Evolutionary conservation across 2,329 filamentous ascomycete genomes (phyloP).

Genomic region (Penicillium frequentans): DNA sequence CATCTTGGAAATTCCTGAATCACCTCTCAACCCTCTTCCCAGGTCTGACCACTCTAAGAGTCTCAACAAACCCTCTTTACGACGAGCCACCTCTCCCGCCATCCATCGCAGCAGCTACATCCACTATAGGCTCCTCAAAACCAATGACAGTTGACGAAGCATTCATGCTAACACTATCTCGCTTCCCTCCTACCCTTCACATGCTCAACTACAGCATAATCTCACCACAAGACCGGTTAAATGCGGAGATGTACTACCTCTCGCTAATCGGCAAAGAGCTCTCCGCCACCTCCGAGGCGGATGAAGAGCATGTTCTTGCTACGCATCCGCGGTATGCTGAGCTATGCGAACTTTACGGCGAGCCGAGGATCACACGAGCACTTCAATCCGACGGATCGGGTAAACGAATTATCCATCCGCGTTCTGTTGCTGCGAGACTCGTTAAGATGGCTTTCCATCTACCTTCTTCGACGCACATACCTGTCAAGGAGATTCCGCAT

Average conservation of each 20-base stretch:
- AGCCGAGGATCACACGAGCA: conserved; percentile 63
- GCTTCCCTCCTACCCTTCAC: conserved; percentile 63
- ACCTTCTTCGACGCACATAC: conserved; percentile 2
- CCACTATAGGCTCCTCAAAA: conserved; percentile 41
- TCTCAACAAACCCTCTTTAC: conserved; percentile 85
- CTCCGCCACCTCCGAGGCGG: conserved; percentile 36
- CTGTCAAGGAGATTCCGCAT: conserved; percentile 64
- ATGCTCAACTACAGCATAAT: conserved; percentile 63
- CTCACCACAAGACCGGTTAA: conserved; percentile 70
- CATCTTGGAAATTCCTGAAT: conserved; percentile 73
- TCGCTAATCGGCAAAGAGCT: conserved; percentile 78
- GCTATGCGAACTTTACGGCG: conserved; percentile 74
- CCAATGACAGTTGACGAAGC: conserved; percentile 67
- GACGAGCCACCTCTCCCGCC: conserved; percentile 43
- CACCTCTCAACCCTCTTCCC: conserved; percentile 68
- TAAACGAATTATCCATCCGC: conserved; percentile 59
- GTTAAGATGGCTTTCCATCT: conserved; percentile 64
- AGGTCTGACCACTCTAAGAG: conserved; percentile 69
- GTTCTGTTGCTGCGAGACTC: conserved; percentile 78
- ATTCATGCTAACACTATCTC: conserved; percentile 83
- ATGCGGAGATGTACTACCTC: conserved; percentile 93
- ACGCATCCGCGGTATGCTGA: conserved; percentile 71
- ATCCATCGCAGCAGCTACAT: conserved; percentile 23
- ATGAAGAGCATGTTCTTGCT: conserved; percentile 55
- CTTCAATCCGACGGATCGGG: conserved; percentile 35